A percentile compares a stretch with the other conserved stretches of the same genome.
phyloP scores from a whole-genome alignment of 495 filamentous ascomycete genomes.

The Umbilicaria muhlenbergii region DNA sequence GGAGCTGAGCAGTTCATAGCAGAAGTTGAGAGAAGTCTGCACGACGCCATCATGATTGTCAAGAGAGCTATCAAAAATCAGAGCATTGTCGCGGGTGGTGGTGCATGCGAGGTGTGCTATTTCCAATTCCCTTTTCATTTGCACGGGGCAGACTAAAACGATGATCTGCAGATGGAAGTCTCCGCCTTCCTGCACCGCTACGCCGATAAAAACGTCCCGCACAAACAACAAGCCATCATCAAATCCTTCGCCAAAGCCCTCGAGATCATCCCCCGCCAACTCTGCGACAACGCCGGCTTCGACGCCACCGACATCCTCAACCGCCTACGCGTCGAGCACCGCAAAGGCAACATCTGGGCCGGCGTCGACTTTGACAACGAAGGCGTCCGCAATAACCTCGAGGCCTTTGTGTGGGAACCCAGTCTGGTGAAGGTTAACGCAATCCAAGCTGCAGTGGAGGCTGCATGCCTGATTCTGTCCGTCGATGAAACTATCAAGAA shows the following conservation, averaged over 20 bases:
- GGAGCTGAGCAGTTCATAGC: conserved; percentile 98
- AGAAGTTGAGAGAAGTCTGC: conserved; percentile 89
- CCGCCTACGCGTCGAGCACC: conserved; percentile 83
- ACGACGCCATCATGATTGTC: conserved; percentile 99
- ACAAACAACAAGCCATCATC: conserved; percentile 95
- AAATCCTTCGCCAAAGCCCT: conserved; percentile 96
- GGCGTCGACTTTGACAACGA: conserved; percentile 92
- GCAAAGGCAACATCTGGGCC: conserved; percentile 79
- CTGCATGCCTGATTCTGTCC: conserved; percentile 82
- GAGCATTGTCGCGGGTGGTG: conserved; percentile 87
- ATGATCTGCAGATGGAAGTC: conserved; percentile 58
- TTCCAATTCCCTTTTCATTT: background rate
- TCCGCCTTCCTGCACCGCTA: conserved; percentile 82
- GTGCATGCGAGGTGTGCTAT: conserved; percentile 50
- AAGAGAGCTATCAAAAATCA: conserved; percentile 91
- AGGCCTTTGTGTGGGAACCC: conserved; percentile 92
- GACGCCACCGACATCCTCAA: conserved; percentile 97
- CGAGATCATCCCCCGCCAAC: conserved; percentile 88
- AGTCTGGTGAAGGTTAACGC: conserved; percentile 93
- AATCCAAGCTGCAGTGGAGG: conserved; percentile 89
- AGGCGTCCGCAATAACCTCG: conserved; percentile 83
- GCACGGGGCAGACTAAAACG: background rate
- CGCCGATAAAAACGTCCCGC: conserved; percentile 77
- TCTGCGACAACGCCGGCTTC: conserved; percentile 97
- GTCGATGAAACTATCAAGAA: conserved; percentile 98